Conservation (phyloP, 2,329 filamentous ascomycete genomes). For the Rutstroemia sp. region DNA sequence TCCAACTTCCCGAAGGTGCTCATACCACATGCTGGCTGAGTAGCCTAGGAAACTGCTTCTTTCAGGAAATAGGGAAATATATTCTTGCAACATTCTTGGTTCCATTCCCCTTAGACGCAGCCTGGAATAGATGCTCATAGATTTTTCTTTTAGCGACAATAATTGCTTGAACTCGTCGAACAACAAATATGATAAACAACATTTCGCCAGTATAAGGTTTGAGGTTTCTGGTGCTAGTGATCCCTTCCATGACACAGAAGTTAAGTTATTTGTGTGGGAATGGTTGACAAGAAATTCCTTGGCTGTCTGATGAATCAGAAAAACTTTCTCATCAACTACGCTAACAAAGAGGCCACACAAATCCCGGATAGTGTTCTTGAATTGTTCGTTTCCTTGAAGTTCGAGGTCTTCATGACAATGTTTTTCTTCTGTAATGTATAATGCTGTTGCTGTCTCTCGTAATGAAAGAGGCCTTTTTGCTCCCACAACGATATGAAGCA, state of each 20-base stretch:
- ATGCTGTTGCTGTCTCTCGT: background rate
- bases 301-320: slow-evolving; percentile 10
- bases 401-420: slow-evolving; percentile 2
- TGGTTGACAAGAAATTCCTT: slow-evolving; percentile 8
- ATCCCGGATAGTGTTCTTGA: background rate
- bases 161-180: background rate
- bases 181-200: slow-evolving; percentile 6
- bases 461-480: slow-evolving; percentile 5
- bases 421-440: background rate
- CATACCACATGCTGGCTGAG: background rate
- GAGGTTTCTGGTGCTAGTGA: slow-evolving; percentile 4
- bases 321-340: slow-evolving; percentile 3
- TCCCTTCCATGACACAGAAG: background rate
- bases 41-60: background rate
- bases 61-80: background rate
- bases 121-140: background rate
- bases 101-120: background rate
- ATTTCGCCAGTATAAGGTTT: slow-evolving; percentile 6
- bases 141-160: background rate
- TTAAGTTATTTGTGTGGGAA: background rate
- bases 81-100: slow-evolving; percentile 5
- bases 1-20: background rate
- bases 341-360: slow-evolving; percentile 8
- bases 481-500: slow-evolving; percentile 8
- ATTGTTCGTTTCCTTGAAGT: slow-evolving; percentile 5